These are phyloP conservation scores for Myriosclerotinia curreyana DNA, from an alignment of 2,329 filamentous ascomycete genomes.

Conservation along the genomic window DNA sequence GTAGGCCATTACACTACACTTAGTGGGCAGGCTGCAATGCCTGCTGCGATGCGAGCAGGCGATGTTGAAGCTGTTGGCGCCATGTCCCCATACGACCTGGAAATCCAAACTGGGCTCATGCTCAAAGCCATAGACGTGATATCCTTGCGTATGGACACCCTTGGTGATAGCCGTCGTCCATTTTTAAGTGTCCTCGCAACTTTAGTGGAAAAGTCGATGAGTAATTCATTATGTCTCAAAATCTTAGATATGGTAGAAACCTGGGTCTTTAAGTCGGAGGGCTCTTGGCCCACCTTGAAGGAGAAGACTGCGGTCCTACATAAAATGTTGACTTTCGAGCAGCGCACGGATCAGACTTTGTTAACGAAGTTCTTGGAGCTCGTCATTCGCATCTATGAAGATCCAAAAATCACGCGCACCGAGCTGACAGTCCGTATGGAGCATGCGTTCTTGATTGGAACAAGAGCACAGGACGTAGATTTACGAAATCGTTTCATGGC, in stretches of 20 bases:
- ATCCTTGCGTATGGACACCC: slow-evolving; percentile 83
- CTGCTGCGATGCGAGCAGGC: slow-evolving; percentile 40
- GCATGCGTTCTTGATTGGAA: slow-evolving; percentile 95
- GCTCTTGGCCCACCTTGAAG: slow-evolving; percentile 94
- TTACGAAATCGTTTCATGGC: slow-evolving; percentile 97
- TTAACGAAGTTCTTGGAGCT: slow-evolving; percentile 91
- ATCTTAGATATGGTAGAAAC: slow-evolving; percentile 89
- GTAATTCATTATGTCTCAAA: slow-evolving; percentile 82
- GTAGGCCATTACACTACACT: slow-evolving; percentile 69
- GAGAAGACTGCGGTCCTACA: slow-evolving; percentile 99
- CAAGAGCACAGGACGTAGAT: slow-evolving; percentile 85
- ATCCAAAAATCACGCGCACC: slow-evolving; percentile 89
- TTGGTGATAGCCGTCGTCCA: slow-evolving; percentile 85
- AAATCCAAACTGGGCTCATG: slow-evolving; percentile 86
- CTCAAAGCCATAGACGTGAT: slow-evolving; percentile 94
- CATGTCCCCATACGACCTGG: slow-evolving; percentile 72
- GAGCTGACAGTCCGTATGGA: slow-evolving; percentile 97
- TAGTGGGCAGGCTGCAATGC: slow-evolving; percentile 47
- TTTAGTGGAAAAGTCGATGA: slow-evolving; percentile 90
- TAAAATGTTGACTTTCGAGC: slow-evolving; percentile 97
- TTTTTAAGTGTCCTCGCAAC: slow-evolving; percentile 95
- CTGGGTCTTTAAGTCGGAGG: slow-evolving; percentile 95
- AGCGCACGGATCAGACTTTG: slow-evolving; percentile 76
- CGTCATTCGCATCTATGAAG: slow-evolving; percentile 97
- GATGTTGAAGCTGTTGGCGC: slow-evolving; percentile 54